Evolutionary conservation across 345 rosid genomes (phyloP).

Genomic region (Diplotaxis tenuifolia): DNA sequence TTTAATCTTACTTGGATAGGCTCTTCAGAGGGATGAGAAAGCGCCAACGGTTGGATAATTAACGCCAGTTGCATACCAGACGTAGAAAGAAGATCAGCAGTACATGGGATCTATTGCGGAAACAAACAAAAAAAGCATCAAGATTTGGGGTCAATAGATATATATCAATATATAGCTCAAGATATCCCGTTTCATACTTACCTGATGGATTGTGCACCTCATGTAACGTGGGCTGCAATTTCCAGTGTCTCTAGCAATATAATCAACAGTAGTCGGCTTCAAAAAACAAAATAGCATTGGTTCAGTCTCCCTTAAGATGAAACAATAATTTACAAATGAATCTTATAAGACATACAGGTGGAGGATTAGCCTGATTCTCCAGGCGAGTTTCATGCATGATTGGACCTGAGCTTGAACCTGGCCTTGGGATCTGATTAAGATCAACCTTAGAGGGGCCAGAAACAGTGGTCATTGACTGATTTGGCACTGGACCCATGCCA

Average conservation of each 20-base stretch:
- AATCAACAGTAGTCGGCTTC: slow-evolving; percentile 90
- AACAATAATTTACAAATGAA: background rate
- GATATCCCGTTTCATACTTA: slow-evolving; percentile 28
- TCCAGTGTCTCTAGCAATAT: slow-evolving; percentile 83
- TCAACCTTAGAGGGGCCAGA: slow-evolving; percentile 37
- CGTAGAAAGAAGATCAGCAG: slow-evolving; percentile 83
- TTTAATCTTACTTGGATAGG: slow-evolving; percentile 67
- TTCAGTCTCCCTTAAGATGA: background rate
- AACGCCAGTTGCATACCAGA: slow-evolving; percentile 94
- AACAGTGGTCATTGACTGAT: slow-evolving; percentile 38
- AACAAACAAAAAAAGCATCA: slow-evolving; percentile 26
- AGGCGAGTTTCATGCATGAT: slow-evolving; percentile 33
- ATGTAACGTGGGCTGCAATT: slow-evolving; percentile 97
- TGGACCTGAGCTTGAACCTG: slow-evolving; percentile 37
- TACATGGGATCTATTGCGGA: slow-evolving; percentile 79
- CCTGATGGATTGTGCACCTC: slow-evolving; percentile 97
- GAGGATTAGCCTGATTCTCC: slow-evolving; percentile 70
- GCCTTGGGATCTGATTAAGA: slow-evolving; percentile 40
- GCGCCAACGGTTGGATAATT: slow-evolving; percentile 88
- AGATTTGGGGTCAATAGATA: background rate
- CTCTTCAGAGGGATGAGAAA: slow-evolving; percentile 93
- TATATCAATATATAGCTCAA: slow-evolving; percentile 11
- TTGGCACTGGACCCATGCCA: slow-evolving; percentile 30
- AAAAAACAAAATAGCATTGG: slow-evolving; percentile 5
- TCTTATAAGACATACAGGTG: slow-evolving; percentile 34